A percentile compares a stretch with the other conserved stretches of the same genome.
Evolutionary conservation across 257 asterid genomes (phyloP).

Genomic region (Solanum etuberosum): DNA sequence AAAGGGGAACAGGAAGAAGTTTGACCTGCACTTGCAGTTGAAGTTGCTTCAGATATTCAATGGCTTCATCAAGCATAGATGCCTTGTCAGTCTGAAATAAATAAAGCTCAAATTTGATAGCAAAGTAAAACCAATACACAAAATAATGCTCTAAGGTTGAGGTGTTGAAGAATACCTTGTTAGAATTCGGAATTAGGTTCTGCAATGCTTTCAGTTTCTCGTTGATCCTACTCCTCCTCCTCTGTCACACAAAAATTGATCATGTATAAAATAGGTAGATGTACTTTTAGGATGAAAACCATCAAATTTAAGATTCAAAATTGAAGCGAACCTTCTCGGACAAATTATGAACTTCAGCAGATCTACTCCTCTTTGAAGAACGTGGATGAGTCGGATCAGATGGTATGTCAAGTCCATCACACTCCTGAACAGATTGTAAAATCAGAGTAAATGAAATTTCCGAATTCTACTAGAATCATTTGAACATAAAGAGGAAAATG

Average conservation of each 20-base stretch:
- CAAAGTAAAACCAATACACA: background rate
- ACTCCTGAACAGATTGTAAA: conserved; percentile 23
- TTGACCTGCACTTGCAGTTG: conserved; percentile 94
- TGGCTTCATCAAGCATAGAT: conserved; percentile 96
- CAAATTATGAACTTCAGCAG: conserved; percentile 87
- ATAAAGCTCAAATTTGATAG: conserved; percentile 4
- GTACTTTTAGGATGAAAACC: background rate
- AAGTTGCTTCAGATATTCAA: conserved; percentile 93
- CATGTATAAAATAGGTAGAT: conserved; percentile 3
- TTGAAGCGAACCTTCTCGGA: conserved; percentile 71
- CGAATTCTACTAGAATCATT: background rate
- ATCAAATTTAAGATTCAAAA: background rate
- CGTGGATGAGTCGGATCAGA: conserved; percentile 33
- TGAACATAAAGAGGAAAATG: background rate
- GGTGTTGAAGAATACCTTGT: conserved; percentile 30
- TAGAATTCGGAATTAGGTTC: conserved; percentile 86
- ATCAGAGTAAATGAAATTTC: background rate
- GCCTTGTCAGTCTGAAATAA: conserved; percentile 82
- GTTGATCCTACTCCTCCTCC: conserved; percentile 92
- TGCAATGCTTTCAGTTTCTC: conserved; percentile 94
- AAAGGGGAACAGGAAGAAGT: conserved; percentile 4
- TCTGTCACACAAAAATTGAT: conserved; percentile 31
- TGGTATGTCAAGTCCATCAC: conserved; percentile 42
- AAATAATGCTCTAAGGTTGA: background rate
- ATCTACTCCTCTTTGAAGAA: conserved; percentile 84